Percentiles rank a stretch among this genome's conserved stretches.
phyloP scores from a whole-genome alignment of 1,284 basidiomycete genomes.

The Tranzscheliella williamsii region DNA sequence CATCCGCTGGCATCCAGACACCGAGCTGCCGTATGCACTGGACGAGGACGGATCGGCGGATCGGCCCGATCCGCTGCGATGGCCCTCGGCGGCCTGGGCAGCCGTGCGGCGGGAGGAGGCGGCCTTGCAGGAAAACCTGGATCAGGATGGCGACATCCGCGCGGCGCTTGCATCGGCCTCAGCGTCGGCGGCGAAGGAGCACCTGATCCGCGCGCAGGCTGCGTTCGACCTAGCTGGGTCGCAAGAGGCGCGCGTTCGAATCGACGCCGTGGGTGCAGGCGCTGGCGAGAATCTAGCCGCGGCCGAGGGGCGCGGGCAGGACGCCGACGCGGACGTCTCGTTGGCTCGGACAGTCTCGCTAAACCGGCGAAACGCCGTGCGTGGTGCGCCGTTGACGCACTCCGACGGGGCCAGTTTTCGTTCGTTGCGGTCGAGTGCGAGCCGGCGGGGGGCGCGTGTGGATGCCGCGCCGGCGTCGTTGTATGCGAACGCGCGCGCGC shows the following conservation, averaged over 20 bases:
- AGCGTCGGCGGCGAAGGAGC: too few species aligned
- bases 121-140: slow-evolving; percentile 3
- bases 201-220: too few species aligned
- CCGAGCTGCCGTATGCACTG: slow-evolving; percentile 19
- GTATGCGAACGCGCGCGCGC: too few species aligned
- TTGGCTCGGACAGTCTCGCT: slow-evolving; percentile 17
- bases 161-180: slow-evolving; percentile 8
- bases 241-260: too few species aligned
- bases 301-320: too few species aligned
- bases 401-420: slow-evolving; percentile 20
- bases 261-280: too few species aligned
- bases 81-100: slow-evolving; percentile 11
- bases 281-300: too few species aligned
- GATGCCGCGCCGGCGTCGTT: too few species aligned
- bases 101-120: slow-evolving; percentile 11
- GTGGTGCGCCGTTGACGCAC: slow-evolving; percentile 7
- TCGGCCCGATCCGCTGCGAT: slow-evolving; percentile 18
- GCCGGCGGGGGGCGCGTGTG: too few species aligned
- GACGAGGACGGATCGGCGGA: slow-evolving; percentile 7
- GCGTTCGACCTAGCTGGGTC: too few species aligned
- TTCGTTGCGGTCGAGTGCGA: slow-evolving; percentile 12
- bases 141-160: slow-evolving; percentile 8
- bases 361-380: slow-evolving; percentile 30
- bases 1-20: slow-evolving; percentile 20
- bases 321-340: slow-evolving; percentile 21